Conservation (phyloP, 2,329 filamentous ascomycete species). For the Xylariaceae sp. region DNA sequence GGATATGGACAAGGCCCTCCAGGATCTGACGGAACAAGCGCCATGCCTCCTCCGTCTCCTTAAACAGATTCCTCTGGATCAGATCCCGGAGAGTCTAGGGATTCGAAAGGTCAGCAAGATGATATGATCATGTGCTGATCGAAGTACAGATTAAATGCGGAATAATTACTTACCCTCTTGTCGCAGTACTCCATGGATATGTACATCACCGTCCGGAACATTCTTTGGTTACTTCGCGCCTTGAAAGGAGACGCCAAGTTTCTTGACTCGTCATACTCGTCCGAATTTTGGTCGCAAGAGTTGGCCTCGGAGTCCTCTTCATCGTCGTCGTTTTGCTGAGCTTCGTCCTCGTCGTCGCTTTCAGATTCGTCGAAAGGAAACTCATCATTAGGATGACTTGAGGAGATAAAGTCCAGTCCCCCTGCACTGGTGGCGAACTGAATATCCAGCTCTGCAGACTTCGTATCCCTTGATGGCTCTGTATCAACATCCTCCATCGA, state of each 20-base stretch:
- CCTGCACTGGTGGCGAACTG: conserved; percentile 66
- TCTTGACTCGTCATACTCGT: conserved; percentile 5
- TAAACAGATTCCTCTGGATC: conserved; percentile 66
- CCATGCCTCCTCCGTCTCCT: conserved; percentile 76
- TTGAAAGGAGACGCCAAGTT: conserved; percentile 17
- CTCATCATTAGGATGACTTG: conserved; percentile 67
- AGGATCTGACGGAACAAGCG: conserved; percentile 84
- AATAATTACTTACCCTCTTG: conserved; percentile 53
- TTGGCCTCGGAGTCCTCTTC: conserved; percentile 33
- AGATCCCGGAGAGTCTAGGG: conserved; percentile 74
- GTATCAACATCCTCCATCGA: conserved; percentile 36
- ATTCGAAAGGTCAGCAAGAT: no score
- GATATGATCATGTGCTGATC: conserved; percentile 6
- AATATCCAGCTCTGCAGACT: conserved; percentile 36
- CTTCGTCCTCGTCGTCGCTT: conserved; percentile 36
- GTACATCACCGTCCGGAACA: conserved; percentile 70
- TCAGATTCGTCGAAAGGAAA: conserved; percentile 60
- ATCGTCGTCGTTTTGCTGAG: conserved; percentile 12
- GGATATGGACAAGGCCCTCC: conserved; percentile 84
- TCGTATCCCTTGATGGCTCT: conserved; percentile 32
- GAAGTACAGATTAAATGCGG: conserved; percentile 1
- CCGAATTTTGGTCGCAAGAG: conserved; percentile 13
- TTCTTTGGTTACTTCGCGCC: conserved; percentile 34
- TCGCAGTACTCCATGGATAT: conserved; percentile 99
- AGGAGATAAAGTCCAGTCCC: conserved; percentile 90